These are phyloP conservation scores for Amanita muscaria DNA, from an alignment of 768 basidiomycete genomes.

Conservation along the genomic window DNA sequence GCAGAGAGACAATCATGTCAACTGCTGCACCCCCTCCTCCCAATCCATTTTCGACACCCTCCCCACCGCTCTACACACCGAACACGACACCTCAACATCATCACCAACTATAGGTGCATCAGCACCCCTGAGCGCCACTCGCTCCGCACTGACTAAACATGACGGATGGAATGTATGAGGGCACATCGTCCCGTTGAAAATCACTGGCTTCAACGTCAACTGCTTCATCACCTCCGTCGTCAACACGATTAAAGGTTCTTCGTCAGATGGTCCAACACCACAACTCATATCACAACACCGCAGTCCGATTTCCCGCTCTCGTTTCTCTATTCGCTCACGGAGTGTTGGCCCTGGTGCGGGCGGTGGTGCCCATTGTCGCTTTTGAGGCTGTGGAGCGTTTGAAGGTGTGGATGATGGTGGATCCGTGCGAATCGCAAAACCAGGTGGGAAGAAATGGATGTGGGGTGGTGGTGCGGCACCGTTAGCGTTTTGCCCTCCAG, in stretches of 20 bases:
- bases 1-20: slow-evolving; percentile 7
- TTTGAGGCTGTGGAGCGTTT: slow-evolving; percentile 14
- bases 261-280: slow-evolving; percentile 67
- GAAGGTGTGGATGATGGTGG: background rate
- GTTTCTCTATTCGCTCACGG: slow-evolving; percentile 63
- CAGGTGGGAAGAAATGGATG: slow-evolving; percentile 7
- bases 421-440: background rate
- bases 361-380: slow-evolving; percentile 50
- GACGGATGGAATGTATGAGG: slow-evolving; percentile 61
- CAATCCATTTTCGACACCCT: slow-evolving; percentile 52
- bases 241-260: slow-evolving; percentile 43
- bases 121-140: slow-evolving; percentile 53
- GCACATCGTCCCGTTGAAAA: slow-evolving; percentile 32
- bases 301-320: slow-evolving; percentile 64
- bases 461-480: slow-evolving; percentile 6
- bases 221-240: slow-evolving; percentile 24
- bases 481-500: background rate
- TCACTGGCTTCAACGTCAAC: slow-evolving; percentile 26
- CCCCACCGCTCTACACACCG: slow-evolving; percentile 61
- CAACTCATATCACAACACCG: slow-evolving; percentile 68
- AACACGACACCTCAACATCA: slow-evolving; percentile 63
- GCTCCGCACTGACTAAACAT: slow-evolving; percentile 64
- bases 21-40: slow-evolving; percentile 34
- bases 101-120: slow-evolving; percentile 30
- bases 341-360: slow-evolving; percentile 60